Conservation (phyloP, 805 yeast genomes). For the Teunomyces pallodes region DNA sequence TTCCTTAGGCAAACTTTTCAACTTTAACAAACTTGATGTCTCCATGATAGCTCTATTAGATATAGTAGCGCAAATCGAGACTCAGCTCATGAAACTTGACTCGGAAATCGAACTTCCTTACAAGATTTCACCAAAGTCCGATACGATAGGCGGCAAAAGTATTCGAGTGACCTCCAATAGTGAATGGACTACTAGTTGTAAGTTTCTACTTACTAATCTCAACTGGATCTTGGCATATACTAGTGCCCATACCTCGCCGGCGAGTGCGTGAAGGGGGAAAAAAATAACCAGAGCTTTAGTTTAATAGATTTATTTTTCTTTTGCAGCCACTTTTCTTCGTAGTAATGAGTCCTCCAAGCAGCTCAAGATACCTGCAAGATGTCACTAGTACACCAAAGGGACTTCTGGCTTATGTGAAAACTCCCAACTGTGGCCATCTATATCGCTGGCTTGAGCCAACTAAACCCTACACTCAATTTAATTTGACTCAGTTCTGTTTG, state of each 20-base stretch:
- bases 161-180: constrained; percentile 70
- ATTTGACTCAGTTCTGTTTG: neutral
- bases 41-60: constrained; percentile 79
- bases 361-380: neutral
- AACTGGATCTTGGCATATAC: constrained; percentile 85
- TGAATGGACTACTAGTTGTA: constrained; percentile 90
- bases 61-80: constrained; percentile 52
- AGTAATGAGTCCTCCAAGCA: neutral
- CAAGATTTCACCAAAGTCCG: constrained; percentile 52
- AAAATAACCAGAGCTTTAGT: neutral
- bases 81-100: constrained; percentile 45
- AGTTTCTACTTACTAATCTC: constrained; percentile 67
- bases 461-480: neutral
- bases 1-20: constrained; percentile 65
- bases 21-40: constrained; percentile 72
- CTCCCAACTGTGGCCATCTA: constrained; percentile 1
- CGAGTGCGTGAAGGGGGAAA: neutral
- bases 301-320: neutral
- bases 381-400: constrained; percentile 2
- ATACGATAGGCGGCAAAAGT: constrained; percentile 72
- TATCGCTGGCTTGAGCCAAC: neutral
- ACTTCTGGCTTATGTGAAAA: neutral
- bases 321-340: neutral
- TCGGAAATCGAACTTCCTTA: constrained; percentile 68
- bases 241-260: constrained; percentile 26